Evolutionary conservation across 139 green algal genomes (phyloP), one percentile per base, ranked within the genome.

Genomic region (Chlorella vulgaris): DNA sequence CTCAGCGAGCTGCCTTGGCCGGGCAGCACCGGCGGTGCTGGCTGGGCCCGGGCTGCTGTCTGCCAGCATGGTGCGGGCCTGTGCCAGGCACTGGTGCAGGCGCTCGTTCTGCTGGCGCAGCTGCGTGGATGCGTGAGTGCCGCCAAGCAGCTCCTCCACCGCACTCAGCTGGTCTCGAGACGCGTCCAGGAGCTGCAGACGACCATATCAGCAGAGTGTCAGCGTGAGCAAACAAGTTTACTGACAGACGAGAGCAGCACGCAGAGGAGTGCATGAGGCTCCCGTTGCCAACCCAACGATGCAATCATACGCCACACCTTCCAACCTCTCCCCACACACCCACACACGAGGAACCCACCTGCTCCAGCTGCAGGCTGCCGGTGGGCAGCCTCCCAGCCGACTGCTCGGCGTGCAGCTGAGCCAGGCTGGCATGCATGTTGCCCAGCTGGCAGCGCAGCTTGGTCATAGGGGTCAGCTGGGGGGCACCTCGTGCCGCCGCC

Each of bases 341-440:
- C 18, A 65, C 65, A 50, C 65, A 39, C 38, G n/a, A 55, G 42
- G n/a, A 24, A 36, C 36, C 6, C 70, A 68, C 73, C 73, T 68
- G 24, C n/a, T 79, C 73, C 35, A 79, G 73, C 53, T 79, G 51
- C 28, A 53, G 73, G 28, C 47, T 79, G 28, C 51, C 18, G 0
- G 73, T 53, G 39, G 62, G 73, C 73, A 79, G 24, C 53, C 73
- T 24, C 18, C 73, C 73, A 7, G 51, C 36, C 7, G 26, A 51
- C 29, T 79, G 73, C 73, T 79, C 73, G 7, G 73, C 73, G 10
- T 82, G 62, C 42, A 82, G 76, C n/a, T 66, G 40, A 24, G 63
- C 76, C 51, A 83, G 53, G 65, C 68, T 83, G 26, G 58, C 78
- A 10, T 78, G 67, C 68, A 83, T n/a, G 21, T 8, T 51, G 19